phyloP scores from a whole-genome alignment of 1,284 basidiomycete genomes.

The Cryptococcus sp. region DNA sequence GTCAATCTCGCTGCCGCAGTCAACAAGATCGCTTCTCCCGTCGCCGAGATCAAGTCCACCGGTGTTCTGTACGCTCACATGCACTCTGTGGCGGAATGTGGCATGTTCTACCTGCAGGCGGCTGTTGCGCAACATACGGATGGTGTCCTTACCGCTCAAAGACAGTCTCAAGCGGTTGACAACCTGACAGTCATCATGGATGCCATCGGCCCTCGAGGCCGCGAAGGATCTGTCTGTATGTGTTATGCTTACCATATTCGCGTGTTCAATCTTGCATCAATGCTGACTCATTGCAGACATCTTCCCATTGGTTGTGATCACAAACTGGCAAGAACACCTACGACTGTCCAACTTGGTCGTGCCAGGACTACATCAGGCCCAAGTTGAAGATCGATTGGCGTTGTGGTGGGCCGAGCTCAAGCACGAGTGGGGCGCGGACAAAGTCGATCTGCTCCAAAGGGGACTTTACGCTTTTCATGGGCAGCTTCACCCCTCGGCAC shows the following conservation, averaged over 20 bases:
- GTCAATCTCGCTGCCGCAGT: conserved; percentile 50
- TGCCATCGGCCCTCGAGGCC: conserved; percentile 43
- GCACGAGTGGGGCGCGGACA: conserved; percentile 46
- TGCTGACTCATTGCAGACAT: conserved; percentile 26
- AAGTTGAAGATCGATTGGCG: conserved; percentile 38
- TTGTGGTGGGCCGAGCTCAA: conserved; percentile 43
- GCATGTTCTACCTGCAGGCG: conserved; percentile 56
- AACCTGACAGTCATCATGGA: conserved; percentile 52
- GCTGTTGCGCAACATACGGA: conserved; percentile 35
- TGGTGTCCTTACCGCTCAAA: conserved; percentile 35
- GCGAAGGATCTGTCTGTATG: conserved; percentile 49
- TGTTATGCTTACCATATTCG: conserved; percentile 1
- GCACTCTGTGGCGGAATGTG: conserved; percentile 56
- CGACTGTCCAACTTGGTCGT: conserved; percentile 24
- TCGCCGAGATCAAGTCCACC: conserved; percentile 41
- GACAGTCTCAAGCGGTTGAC: conserved; percentile 52
- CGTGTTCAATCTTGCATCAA: neutral
- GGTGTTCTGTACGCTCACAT: conserved; percentile 56
- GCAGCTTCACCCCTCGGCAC: conserved; percentile 2
- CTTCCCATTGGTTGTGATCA: conserved; percentile 45
- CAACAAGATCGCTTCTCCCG: conserved; percentile 40
- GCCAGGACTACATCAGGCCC: conserved; percentile 23
- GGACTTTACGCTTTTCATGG: conserved; percentile 26
- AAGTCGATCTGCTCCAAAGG: conserved; percentile 28
- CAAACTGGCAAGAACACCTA: conserved; percentile 48